Percentiles rank a stretch among this genome's conserved stretches.
Conservation (phyloP, 2,329 filamentous ascomycete species). For the Penicillium sclerotiorum region DNA sequence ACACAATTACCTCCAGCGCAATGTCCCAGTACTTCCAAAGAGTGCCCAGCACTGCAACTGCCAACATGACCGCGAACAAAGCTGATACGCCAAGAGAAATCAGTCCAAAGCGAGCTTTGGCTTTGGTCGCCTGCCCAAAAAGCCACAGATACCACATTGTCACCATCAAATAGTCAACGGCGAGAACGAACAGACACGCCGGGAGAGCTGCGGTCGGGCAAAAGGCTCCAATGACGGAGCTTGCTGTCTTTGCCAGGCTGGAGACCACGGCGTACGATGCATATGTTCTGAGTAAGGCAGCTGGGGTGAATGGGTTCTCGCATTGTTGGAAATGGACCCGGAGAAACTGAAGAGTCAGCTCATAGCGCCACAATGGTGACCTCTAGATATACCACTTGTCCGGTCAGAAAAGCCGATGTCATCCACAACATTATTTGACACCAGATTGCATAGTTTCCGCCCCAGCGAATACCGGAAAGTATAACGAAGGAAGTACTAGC, state of each 20-base stretch:
- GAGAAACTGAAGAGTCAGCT: neutral
- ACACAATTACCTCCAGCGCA: too few species aligned
- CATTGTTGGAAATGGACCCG: neutral
- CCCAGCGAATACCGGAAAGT: neutral
- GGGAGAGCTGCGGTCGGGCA: neutral
- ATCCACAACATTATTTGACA: neutral
- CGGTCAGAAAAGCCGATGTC: neutral
- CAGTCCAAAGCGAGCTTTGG: neutral
- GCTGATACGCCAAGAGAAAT: neutral
- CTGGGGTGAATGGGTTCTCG: neutral
- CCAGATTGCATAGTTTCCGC: neutral
- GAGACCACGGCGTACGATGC: neutral
- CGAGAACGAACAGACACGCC: neutral
- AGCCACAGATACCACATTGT: neutral
- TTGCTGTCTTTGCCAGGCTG: neutral
- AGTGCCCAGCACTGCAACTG: neutral
- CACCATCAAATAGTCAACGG: neutral
- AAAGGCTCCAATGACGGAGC: neutral
- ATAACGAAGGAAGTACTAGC: neutral
- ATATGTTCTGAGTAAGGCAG: neutral
- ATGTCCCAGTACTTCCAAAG: neutral
- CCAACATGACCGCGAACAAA: neutral
- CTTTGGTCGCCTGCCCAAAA: neutral
- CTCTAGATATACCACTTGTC: neutral
- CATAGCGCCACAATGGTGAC: neutral